Conservation (phyloP, 139 green algal genomes). For the Choricystis sp. region DNA sequence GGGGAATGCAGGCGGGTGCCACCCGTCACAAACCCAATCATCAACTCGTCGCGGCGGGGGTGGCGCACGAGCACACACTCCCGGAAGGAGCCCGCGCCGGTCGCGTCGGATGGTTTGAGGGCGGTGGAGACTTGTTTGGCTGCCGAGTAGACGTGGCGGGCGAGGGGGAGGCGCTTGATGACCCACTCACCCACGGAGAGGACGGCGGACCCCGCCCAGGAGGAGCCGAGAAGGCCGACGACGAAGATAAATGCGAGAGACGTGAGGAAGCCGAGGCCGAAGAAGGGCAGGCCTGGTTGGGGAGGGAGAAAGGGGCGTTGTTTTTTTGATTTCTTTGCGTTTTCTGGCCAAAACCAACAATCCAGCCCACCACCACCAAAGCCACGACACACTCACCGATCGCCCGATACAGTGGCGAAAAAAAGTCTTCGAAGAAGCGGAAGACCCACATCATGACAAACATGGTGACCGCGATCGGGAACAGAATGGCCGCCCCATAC, state of each 20-base stretch:
- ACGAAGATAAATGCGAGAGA: background rate
- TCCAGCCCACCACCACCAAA: no score
- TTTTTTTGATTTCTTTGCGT: no score
- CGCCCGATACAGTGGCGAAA: background rate
- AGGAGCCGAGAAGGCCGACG: conserved; percentile 31
- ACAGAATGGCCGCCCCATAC: background rate
- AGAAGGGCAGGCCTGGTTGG: background rate
- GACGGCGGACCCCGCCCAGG: conserved; percentile 60
- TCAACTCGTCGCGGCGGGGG: conserved; percentile 64
- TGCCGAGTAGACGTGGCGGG: conserved; percentile 89
- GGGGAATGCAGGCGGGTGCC: conserved; percentile 53
- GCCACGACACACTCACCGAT: no score
- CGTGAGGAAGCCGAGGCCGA: background rate
- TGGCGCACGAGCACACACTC: conserved; percentile 84
- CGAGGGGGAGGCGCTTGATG: conserved; percentile 74
- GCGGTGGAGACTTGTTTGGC: conserved; percentile 79
- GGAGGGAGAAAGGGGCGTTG: no score
- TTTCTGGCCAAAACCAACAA: no score
- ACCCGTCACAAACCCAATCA: conserved; percentile 86
- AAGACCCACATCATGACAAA: background rate
- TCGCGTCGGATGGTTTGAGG: conserved; percentile 56
- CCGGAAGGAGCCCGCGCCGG: conserved; percentile 48
- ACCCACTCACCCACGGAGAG: conserved; percentile 77
- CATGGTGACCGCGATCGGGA: background rate
- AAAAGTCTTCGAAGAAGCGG: background rate